Conservation (phyloP, 2,329 filamentous ascomycete species). For the Aureobasidium sp. region DNA sequence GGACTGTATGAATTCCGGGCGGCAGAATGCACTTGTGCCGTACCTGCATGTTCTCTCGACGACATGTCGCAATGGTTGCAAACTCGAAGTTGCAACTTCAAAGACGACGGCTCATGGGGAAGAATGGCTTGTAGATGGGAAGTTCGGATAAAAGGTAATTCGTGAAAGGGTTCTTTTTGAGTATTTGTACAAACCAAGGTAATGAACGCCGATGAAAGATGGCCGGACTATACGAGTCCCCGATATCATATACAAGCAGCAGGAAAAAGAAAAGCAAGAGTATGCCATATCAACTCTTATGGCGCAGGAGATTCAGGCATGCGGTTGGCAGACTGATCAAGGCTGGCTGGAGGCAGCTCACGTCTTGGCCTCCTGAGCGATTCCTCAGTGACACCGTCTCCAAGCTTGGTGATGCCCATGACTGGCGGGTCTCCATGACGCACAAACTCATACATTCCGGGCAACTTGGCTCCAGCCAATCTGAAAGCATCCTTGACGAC, state of each 20-base stretch:
- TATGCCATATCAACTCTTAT: background rate
- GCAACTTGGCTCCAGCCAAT: conserved; percentile 88
- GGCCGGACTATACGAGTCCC: background rate
- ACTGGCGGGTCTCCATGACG: conserved; percentile 83
- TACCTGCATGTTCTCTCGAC: background rate
- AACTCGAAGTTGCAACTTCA: too few relatives aligned
- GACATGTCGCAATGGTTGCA: background rate
- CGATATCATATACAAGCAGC: background rate
- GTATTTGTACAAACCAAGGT: background rate
- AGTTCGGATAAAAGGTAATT: background rate
- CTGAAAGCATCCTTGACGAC: conserved; percentile 89
- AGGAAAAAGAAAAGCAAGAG: background rate
- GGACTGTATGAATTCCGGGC: background rate
- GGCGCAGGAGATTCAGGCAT: conserved; percentile 7
- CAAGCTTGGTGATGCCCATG: conserved; percentile 86
- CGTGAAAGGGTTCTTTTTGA: background rate
- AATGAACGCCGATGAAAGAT: background rate
- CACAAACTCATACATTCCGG: conserved; percentile 91
- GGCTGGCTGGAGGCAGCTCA: conserved; percentile 40
- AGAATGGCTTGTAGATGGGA: too few relatives aligned
- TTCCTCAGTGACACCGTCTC: conserved; percentile 70
- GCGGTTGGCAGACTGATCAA: conserved; percentile 6
- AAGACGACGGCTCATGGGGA: too few relatives aligned
- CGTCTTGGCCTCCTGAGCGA: conserved; percentile 73
- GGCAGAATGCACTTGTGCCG: background rate